Evolutionary conservation across 208 protist species (phyloP).

Genomic region (Leishmania martiniquensis): DNA sequence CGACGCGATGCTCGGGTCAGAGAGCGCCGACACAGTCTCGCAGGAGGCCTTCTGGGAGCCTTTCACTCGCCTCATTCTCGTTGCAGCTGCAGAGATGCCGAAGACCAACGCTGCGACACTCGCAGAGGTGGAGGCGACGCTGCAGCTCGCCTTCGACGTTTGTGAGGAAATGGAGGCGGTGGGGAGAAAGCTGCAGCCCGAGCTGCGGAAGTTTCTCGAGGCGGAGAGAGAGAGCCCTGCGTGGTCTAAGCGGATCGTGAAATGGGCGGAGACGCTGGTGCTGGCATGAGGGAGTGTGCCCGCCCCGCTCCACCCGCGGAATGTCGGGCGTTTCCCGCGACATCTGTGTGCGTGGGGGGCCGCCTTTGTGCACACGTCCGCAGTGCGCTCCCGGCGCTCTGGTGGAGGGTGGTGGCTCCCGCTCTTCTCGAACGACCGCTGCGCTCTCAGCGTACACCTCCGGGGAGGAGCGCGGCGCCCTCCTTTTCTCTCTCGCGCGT

Average conservation of each 20-base stretch:
- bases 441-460: neutral
- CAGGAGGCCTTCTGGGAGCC: slow-evolving; percentile 65
- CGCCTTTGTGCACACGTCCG: neutral
- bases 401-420: neutral
- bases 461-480: neutral
- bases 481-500: neutral
- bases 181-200: slow-evolving; percentile 30
- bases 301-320: slow-evolving; percentile 5
- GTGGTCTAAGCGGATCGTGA: slow-evolving; percentile 49
- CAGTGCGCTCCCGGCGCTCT: neutral
- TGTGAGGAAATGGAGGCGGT: slow-evolving; percentile 64
- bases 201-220: slow-evolving; percentile 36
- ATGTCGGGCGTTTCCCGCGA: neutral
- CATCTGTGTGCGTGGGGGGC: neutral
- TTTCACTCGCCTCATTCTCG: slow-evolving; percentile 46
- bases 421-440: neutral
- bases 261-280: slow-evolving; percentile 49
- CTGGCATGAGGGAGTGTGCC: neutral
- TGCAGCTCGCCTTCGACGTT: slow-evolving; percentile 47
- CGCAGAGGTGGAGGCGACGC: slow-evolving; percentile 13
- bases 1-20: slow-evolving; percentile 38
- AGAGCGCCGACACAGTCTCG: slow-evolving; percentile 27
- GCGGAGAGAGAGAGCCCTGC: slow-evolving; percentile 17
- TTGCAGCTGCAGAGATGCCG: slow-evolving; percentile 16
- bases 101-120: neutral